phyloP scores from a whole-genome alignment of 768 basidiomycete genomes.

The Boletellus ananiceps region DNA sequence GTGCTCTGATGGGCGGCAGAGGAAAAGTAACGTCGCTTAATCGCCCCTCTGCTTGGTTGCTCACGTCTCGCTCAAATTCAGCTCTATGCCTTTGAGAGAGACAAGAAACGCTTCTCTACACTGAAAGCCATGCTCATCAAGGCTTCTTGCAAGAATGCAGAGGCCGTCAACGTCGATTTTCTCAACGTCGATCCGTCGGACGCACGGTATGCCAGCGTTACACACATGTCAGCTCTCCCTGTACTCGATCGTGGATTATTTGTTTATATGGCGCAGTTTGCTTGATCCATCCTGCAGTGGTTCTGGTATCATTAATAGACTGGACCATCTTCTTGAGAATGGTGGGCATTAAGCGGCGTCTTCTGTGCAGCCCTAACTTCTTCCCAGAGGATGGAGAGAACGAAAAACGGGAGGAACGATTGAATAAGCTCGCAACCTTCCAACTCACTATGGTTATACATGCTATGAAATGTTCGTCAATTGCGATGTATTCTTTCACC shows the following conservation, averaged over 20 bases:
- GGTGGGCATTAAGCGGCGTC: slow-evolving; percentile 40
- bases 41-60: background rate
- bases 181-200: slow-evolving; percentile 69
- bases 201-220: slow-evolving; percentile 56
- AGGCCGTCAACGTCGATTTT: slow-evolving; percentile 78
- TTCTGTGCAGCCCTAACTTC: slow-evolving; percentile 2
- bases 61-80: slow-evolving; percentile 24
- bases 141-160: slow-evolving; percentile 79
- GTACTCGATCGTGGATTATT: background rate
- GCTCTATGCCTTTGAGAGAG: slow-evolving; percentile 88
- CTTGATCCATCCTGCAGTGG: slow-evolving; percentile 97
- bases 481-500: slow-evolving; percentile 17
- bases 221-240: slow-evolving; percentile 71
- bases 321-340: slow-evolving; percentile 77
- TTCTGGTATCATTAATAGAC: slow-evolving; percentile 85
- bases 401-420: slow-evolving; percentile 57
- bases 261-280: slow-evolving; percentile 44
- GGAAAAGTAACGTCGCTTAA: slow-evolving; percentile 55
- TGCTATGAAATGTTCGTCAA: slow-evolving; percentile 80
- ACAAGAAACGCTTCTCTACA: slow-evolving; percentile 75
- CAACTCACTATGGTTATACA: slow-evolving; percentile 90
- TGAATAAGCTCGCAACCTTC: slow-evolving; percentile 81
- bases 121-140: slow-evolving; percentile 81
- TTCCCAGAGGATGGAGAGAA: slow-evolving; percentile 53
- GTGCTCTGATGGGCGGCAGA: slow-evolving; percentile 78